phyloP scores from a whole-genome alignment of 2,329 filamentous ascomycete species.

The Mycogone perniciosa region DNA sequence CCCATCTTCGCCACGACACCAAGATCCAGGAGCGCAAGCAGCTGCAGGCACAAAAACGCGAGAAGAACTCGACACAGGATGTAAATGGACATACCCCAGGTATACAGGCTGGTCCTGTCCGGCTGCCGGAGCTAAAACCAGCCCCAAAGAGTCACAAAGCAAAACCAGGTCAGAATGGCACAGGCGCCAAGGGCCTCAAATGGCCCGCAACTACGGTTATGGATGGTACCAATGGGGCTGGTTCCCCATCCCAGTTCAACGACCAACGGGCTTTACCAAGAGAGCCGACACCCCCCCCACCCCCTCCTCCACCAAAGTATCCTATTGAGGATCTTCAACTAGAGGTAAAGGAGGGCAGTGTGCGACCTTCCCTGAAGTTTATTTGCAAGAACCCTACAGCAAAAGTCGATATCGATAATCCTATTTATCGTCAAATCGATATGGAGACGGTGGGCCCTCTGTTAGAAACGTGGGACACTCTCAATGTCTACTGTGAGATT shows the following conservation, averaged over 20 bases:
- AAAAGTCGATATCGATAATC: slow-evolving; percentile 33
- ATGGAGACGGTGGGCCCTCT: slow-evolving; percentile 83
- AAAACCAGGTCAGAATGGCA: slow-evolving; percentile 37
- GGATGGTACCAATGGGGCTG: slow-evolving; percentile 41
- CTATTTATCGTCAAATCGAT: slow-evolving; percentile 47
- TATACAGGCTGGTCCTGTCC: slow-evolving; percentile 40
- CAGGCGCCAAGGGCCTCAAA: slow-evolving; percentile 38
- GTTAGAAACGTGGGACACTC: slow-evolving; percentile 89
- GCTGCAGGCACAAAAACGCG: slow-evolving; percentile 59
- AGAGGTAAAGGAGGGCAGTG: slow-evolving; percentile 56
- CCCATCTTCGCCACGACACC: slow-evolving; percentile 73
- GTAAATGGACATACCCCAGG: slow-evolving; percentile 33
- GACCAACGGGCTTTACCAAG: slow-evolving; percentile 23
- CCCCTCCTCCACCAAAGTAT: slow-evolving; percentile 78
- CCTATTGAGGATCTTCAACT: slow-evolving; percentile 92
- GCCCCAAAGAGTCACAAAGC: slow-evolving; percentile 63
- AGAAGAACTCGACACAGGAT: slow-evolving; percentile 37
- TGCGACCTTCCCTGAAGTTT: slow-evolving; percentile 72
- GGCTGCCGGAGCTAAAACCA: slow-evolving; percentile 68
- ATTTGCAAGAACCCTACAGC: slow-evolving; percentile 60
- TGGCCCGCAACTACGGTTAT: slow-evolving; percentile 26
- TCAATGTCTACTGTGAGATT: slow-evolving; percentile 97
- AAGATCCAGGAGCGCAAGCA: slow-evolving; percentile 74
- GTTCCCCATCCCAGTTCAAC: slow-evolving; percentile 39
- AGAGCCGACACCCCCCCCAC: slow-evolving; percentile 48